Base-by-base conservation (phyloP, 2,329 filamentous ascomycete species). In the Colletotrichum sp. region DNA sequence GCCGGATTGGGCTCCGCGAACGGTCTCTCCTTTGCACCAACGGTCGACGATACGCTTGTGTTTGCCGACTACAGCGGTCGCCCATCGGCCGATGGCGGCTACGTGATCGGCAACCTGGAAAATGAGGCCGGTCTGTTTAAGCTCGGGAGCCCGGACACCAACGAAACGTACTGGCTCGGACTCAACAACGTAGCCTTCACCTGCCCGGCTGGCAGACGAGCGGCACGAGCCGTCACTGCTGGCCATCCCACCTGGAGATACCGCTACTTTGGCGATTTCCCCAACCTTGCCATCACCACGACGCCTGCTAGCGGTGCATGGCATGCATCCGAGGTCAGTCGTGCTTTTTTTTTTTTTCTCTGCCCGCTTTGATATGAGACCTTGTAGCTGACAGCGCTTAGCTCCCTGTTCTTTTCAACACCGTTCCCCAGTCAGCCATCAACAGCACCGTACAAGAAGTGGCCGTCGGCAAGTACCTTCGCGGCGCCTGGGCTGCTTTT, bases 401-500 rank as follows among this genome's bases (percentile, higher is more conserved):
- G 77, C 48, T 86, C 5, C 78, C 80, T 6, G 64, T 83, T 7
- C 69, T 86, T 1, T 85, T 85, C 65, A 80, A 82, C 66, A 84
- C 80, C 1, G 77, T 72, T 5, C 75, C 74, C 13, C 77, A 80
- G n/a, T 69, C 39, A 6, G 21, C 71, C 0, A 64, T 78, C 3
- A 67, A 78, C 1, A 78, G 81, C 28, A 84, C 82, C 0, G 21
- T 69, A 10, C 80, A 80, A 57, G 79, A 86, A 70, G 76, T 79
- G 36, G 77, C 72, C 10, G 79, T 85, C 7, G 82, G 78, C 21
- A 78, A 80, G 21, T 85, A 84, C 57, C 80, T 86, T 71, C 80
- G 83, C n/a, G 81, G 81, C 3, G 85, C 85, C 13, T 86, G 84
- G 83, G 81, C 84, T 1, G 78, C 83, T 2, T 86, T 86, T 77